Evolutionary conservation across 768 basidiomycete genomes (phyloP).

Genomic region (Russula abietina): DNA sequence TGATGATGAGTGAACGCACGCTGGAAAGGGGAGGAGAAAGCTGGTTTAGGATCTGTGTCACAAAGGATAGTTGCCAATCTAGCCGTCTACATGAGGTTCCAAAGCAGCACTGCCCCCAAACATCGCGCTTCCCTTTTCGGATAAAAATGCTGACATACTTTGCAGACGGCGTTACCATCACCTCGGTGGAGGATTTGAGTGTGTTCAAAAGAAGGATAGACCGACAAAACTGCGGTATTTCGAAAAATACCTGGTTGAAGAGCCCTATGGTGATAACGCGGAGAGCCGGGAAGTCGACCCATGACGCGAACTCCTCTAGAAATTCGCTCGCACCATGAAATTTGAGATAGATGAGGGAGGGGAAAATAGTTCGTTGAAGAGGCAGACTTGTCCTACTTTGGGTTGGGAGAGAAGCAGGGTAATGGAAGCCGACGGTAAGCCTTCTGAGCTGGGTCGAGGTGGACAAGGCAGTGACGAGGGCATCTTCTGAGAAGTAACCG

Average conservation of each 20-base stretch:
- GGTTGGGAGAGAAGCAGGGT: background rate
- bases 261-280: background rate
- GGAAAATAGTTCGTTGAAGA: background rate
- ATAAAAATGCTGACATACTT: too few species aligned
- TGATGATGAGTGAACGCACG: too few species aligned
- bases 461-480: background rate
- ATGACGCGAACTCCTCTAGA: too few species aligned
- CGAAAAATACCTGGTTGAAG: background rate
- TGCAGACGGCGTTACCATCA: too few species aligned
- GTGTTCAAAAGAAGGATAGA: too few species aligned
- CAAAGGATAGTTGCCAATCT: too few species aligned
- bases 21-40: too few species aligned
- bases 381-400: background rate
- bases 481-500: background rate
- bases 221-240: background rate
- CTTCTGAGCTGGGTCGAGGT: background rate
- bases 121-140: too few species aligned
- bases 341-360: background rate
- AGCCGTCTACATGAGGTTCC: too few species aligned
- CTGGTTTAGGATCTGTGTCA: too few species aligned
- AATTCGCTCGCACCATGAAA: background rate
- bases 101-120: too few species aligned
- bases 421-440: background rate
- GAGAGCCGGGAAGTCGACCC: background rate
- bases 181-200: too few species aligned